Conservation (phyloP, 108 stramenopile species). For the Pseudonitzschia delicatissima region DNA sequence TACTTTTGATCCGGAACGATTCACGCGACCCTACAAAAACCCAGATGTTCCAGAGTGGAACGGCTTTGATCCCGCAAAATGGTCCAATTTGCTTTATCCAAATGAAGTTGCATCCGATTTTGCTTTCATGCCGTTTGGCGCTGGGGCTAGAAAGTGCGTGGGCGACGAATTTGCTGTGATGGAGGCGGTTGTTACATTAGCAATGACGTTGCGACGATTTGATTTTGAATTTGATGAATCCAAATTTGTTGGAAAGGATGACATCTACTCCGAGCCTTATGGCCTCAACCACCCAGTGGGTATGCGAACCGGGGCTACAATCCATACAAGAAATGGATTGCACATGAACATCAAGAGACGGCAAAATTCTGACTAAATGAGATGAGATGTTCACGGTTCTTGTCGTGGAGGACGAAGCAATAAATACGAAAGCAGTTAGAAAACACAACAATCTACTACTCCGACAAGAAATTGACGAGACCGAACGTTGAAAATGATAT, state of each 20-base stretch:
- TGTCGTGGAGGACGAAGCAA: too few species aligned
- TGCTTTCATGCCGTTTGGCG: slow-evolving; percentile 90
- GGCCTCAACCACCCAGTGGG: slow-evolving; percentile 90
- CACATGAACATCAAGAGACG: slow-evolving; percentile 81
- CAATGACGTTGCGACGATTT: slow-evolving; percentile 86
- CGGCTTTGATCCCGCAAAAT: slow-evolving; percentile 87
- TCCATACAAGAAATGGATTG: slow-evolving; percentile 92
- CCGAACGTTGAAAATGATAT: too few species aligned
- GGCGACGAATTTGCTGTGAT: slow-evolving; percentile 95
- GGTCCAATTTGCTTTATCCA: slow-evolving; percentile 87
- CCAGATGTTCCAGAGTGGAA: slow-evolving; percentile 89
- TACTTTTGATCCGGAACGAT: slow-evolving; percentile 86
- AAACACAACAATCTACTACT: too few species aligned
- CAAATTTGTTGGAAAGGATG: slow-evolving; percentile 21
- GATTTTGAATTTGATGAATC: slow-evolving; percentile 89
- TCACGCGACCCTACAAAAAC: slow-evolving; percentile 78
- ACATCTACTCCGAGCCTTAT: slow-evolving; percentile 18
- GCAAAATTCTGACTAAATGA: not conserved
- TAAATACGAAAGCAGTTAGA: too few species aligned
- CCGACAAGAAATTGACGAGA: too few species aligned
- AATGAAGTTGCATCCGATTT: slow-evolving; percentile 91
- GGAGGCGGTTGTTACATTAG: slow-evolving; percentile 91
- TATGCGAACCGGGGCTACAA: slow-evolving; percentile 94
- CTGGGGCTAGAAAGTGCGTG: slow-evolving; percentile 93
- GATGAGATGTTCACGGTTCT: too few species aligned